Base-by-base conservation (phyloP, 371 early-diverging fungal species). In the Phascolomyces articulosus region DNA sequence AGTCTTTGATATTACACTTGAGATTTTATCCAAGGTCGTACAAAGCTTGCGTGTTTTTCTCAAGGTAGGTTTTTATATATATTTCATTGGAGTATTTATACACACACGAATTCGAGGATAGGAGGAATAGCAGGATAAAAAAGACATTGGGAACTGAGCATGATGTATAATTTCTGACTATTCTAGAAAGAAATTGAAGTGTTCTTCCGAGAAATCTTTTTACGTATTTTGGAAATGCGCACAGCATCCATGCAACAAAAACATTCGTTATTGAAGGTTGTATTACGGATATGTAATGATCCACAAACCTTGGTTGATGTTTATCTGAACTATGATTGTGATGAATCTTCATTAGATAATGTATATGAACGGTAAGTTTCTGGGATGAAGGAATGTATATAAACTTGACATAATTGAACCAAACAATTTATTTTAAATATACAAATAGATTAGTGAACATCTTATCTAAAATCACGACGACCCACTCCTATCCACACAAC, bases 251-350 rank as follows among this genome's bases (percentile, higher is more conserved):
- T 70, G 21, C 82, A 82, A 40, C 87, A 87, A 64, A 82, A 83
- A 57, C 76, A 79, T 38, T 73, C 80, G 2, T 34, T 87, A 34
- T 55, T 87, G 11, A 84, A 77, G 40, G 71, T 82, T 24, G 70
- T 86, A 2, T 55, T 81, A 11, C 67, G 72, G 41, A 74, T 83
- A 58, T 85, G 95, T 62, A 75, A 85, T 28, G 92, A 94, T 67
- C 95, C 97, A n/a, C 86, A 90, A 41, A 84, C 93, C 0, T 77
- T 97, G 10, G 96, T 98, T 4, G 99, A 98, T 69, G 85, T 98
- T 29, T 98, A 96, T 63, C 82, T 98, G 40, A 97, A 97, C 78
- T 97, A 97, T 72, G 99, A 98, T 75, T 98, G 99, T 72, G 94
- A 82, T 65, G 54, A 76, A 11, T 71, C 71, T 47, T 80, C 85